A percentile compares a stretch with the other conserved stretches of the same genome.
Conservation (phyloP, 352 stramenopile species). For the Globisporangium paddicum region DNA sequence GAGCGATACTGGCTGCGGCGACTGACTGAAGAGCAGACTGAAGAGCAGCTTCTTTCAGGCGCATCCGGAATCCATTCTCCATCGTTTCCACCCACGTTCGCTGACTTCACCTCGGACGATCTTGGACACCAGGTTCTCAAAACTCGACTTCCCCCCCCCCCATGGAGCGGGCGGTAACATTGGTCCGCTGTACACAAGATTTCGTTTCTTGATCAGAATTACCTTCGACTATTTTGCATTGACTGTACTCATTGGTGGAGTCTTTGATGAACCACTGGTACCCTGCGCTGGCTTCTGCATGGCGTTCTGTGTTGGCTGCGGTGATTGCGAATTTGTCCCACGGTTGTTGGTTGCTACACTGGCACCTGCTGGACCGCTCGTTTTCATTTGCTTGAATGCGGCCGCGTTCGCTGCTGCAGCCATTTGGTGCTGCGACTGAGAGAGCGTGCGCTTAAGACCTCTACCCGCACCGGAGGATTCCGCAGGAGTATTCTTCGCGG, state of each 20-base stretch:
- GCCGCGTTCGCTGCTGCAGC: conserved; percentile 69
- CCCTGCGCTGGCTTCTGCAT: conserved; percentile 75
- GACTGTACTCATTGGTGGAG: conserved; percentile 82
- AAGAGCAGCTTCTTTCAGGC: neutral
- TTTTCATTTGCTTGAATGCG: conserved; percentile 82
- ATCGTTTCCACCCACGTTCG: neutral
- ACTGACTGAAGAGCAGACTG: neutral
- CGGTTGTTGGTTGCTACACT: conserved; percentile 7
- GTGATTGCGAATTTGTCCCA: conserved; percentile 41
- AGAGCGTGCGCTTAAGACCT: conserved; percentile 66
- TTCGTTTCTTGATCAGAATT: conserved; percentile 17
- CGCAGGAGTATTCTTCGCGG: conserved; percentile 27
- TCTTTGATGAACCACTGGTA: conserved; percentile 73
- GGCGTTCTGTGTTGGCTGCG: conserved; percentile 40
- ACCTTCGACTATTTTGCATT: conserved; percentile 76
- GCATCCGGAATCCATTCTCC: neutral
- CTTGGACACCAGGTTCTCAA: conserved; percentile 2
- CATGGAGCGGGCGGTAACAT: conserved; percentile 2
- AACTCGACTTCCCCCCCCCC: conserved; percentile 10
- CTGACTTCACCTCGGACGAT: neutral
- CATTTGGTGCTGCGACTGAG: conserved; percentile 82
- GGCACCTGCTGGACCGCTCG: conserved; percentile 27
- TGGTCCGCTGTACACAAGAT: conserved; percentile 13
- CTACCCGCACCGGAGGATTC: conserved; percentile 23
- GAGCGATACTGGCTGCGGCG: neutral